Percentiles rank a stretch among this genome's conserved stretches.
phyloP scores from a whole-genome alignment of 2,329 filamentous ascomycete genomes.

The Penicillium occitanis region DNA sequence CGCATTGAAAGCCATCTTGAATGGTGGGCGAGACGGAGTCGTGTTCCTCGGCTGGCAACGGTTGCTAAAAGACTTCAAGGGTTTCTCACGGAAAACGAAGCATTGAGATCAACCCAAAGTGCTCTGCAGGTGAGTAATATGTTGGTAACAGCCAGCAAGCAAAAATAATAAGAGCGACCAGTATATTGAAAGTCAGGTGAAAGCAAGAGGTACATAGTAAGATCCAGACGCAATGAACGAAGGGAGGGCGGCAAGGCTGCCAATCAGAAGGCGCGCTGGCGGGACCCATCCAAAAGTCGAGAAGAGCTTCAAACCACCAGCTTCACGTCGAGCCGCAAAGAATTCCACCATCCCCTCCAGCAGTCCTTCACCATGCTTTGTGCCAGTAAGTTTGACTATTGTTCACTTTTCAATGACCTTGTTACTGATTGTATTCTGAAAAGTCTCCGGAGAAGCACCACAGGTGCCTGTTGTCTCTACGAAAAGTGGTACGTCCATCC shows the following conservation, averaged over 20 bases:
- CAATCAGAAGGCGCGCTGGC: constrained; percentile 32
- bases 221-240: neutral
- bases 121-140: neutral
- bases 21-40: neutral
- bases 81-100: neutral
- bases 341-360: constrained; percentile 24
- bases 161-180: neutral
- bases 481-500: constrained; percentile 72
- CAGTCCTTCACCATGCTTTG: constrained; percentile 54
- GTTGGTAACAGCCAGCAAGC: neutral
- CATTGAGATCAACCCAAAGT: neutral
- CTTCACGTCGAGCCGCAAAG: constrained; percentile 31
- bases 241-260: constrained; percentile 29
- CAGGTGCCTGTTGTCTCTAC: constrained; percentile 92
- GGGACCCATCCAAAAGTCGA: constrained; percentile 27
- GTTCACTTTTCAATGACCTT: neutral
- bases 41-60: neutral
- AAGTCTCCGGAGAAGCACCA: constrained; percentile 94
- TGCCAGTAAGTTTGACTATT: constrained; percentile 57
- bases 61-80: no score
- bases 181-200: neutral
- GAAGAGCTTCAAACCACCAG: constrained; percentile 31
- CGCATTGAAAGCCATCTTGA: constrained; percentile 42
- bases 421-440: neutral
- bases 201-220: neutral